A percentile compares a stretch with the other conserved stretches of the same genome.
These are phyloP conservation scores for Eruca vesicaria DNA, from an alignment of 441 rosid genomes.

Conservation along the genomic window DNA sequence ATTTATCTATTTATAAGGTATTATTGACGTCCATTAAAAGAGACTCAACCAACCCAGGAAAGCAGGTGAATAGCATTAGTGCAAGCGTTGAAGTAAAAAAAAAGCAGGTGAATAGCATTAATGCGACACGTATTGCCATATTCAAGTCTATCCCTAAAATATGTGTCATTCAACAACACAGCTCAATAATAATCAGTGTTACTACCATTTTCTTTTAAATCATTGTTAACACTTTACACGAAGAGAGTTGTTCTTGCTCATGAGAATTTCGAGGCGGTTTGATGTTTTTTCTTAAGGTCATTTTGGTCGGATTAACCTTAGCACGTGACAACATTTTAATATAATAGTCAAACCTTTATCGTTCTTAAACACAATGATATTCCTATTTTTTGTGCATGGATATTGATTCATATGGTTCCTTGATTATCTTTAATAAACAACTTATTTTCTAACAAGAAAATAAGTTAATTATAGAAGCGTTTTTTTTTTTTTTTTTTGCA, in stretches of 20 bases:
- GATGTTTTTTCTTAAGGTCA: background rate
- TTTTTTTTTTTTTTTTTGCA: no score
- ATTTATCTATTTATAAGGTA: background rate
- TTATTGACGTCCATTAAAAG: slow-evolving; percentile 4
- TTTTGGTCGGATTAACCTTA: slow-evolving; percentile 7
- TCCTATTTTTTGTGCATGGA: background rate
- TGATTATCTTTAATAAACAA: background rate
- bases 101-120: slow-evolving; percentile 12
- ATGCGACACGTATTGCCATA: background rate
- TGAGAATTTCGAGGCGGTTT: background rate
- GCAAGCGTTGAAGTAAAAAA: no score
- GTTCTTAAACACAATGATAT: background rate
- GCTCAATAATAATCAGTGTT: background rate
- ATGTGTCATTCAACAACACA: background rate
- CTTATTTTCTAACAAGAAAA: background rate
- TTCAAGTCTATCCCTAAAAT: slow-evolving; percentile 5
- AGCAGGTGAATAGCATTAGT: slow-evolving; percentile 15
- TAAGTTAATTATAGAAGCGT: no score
- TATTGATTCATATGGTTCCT: slow-evolving; percentile 6
- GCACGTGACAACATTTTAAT: background rate
- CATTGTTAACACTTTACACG: background rate
- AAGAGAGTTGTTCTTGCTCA: background rate
- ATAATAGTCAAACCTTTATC: background rate
- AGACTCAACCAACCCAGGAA: slow-evolving; percentile 13
- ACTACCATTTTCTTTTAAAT: background rate